Conservation (phyloP, 202 grass and related monocot species). For the Tripidium arundinaceum region DNA sequence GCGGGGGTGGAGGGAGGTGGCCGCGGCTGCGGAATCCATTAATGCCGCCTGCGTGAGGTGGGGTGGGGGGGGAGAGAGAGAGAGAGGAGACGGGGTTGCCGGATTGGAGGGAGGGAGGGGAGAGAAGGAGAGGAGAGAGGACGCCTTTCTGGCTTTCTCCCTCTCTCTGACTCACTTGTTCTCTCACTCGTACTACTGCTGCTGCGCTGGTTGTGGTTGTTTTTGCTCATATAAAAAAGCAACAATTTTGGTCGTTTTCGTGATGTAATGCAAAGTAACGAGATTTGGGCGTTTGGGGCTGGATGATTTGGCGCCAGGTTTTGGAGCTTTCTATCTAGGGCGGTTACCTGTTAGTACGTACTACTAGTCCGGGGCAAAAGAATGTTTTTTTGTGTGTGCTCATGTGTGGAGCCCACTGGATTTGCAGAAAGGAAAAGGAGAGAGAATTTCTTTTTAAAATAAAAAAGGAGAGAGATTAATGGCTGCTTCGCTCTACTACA, state of each 20-base stretch:
- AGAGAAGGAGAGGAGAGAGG: not conserved
- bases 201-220: not conserved
- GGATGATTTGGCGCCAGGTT: conserved; percentile 8
- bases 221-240: not conserved
- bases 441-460: not conserved
- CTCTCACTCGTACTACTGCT: no score
- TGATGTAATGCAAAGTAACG: conserved; percentile 24
- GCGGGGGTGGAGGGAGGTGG: not conserved
- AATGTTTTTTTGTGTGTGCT: no score
- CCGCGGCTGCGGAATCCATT: conserved; percentile 40
- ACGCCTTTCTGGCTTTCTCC: not conserved
- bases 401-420: not conserved
- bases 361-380: no score
- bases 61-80: not conserved
- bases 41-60: conserved; percentile 39
- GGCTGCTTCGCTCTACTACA: not conserved
- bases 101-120: not conserved
- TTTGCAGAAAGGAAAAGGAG: not conserved
- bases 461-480: not conserved
- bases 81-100: not conserved
- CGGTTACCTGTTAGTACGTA: not conserved
- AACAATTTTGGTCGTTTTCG: conserved; percentile 8
- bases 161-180: not conserved
- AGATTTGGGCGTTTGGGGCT: conserved; percentile 17
- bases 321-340: conserved; percentile 7